Evolutionary conservation across 1,139 yeast genomes (phyloP).

Genomic region (Nematodospora anomalae): DNA sequence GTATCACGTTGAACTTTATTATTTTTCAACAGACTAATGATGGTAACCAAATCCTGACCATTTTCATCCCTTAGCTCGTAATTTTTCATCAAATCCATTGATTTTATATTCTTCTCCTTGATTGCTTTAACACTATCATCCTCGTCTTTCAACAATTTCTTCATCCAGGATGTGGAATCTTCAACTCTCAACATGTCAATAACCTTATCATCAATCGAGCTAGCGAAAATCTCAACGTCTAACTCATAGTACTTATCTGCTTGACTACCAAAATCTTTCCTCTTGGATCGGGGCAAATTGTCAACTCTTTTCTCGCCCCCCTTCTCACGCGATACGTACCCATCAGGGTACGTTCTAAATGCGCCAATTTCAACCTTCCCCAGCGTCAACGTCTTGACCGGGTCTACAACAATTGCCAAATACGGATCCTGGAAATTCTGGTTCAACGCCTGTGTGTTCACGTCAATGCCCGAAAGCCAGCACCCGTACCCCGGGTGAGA

Average conservation of each 20-base stretch:
- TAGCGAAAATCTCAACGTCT: slow-evolving; percentile 62
- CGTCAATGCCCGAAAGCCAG: slow-evolving; percentile 90
- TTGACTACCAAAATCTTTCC: slow-evolving; percentile 69
- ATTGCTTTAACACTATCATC: slow-evolving; percentile 6
- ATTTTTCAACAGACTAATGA: slow-evolving; percentile 6
- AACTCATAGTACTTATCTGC: slow-evolving; percentile 71
- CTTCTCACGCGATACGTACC: slow-evolving; percentile 18
- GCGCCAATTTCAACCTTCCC: slow-evolving; percentile 88
- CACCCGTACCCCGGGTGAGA: slow-evolving; percentile 98
- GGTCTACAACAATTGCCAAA: slow-evolving; percentile 85
- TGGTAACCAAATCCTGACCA: slow-evolving; percentile 7
- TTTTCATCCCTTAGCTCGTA: slow-evolving; percentile 12
- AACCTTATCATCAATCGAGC: slow-evolving; percentile 50
- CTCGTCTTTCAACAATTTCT: slow-evolving; percentile 17
- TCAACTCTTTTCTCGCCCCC: slow-evolving; percentile 1
- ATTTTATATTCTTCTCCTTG: slow-evolving; percentile 8
- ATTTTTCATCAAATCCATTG: slow-evolving; percentile 11
- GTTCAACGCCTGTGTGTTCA: slow-evolving; percentile 80
- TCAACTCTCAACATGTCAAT: slow-evolving; percentile 47
- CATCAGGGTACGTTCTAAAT: slow-evolving; percentile 73
- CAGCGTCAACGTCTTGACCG: slow-evolving; percentile 63
- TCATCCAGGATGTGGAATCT: slow-evolving; percentile 40
- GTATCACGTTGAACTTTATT: slow-evolving; percentile 3
- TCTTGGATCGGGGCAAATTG: slow-evolving; percentile 42
- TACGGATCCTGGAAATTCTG: slow-evolving; percentile 91